These are phyloP conservation scores for Ilyonectria destructans DNA, from an alignment of 2,329 filamentous ascomycete genomes.

Conservation along the genomic window DNA sequence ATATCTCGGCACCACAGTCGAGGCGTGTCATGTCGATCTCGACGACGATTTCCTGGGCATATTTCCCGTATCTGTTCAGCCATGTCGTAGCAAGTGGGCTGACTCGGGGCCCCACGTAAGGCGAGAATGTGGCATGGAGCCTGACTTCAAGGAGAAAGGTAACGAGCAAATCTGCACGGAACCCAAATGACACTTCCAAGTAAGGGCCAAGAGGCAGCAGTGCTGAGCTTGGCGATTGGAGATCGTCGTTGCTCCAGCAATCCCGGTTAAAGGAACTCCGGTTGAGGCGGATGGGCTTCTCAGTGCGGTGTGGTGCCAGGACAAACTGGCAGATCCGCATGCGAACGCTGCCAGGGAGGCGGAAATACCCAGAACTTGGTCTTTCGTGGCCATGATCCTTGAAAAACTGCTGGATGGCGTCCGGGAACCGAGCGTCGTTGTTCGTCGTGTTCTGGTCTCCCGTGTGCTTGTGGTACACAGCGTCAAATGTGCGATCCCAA, in stretches of 20 bases:
- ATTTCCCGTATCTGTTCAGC: conserved; percentile 54
- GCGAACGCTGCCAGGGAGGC: conserved; percentile 49
- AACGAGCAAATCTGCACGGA: conserved; percentile 58
- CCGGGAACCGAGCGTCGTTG: conserved; percentile 33
- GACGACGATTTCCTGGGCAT: conserved; percentile 57
- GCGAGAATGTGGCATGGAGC: conserved; percentile 60
- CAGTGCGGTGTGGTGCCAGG: conserved; percentile 25
- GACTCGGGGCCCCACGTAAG: conserved; percentile 52
- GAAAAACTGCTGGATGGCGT: conserved; percentile 46
- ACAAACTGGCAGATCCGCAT: conserved; percentile 50
- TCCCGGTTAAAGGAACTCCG: conserved; percentile 46
- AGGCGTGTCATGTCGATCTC: conserved; percentile 61
- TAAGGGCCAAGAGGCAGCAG: conserved; percentile 48
- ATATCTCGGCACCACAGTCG: conserved; percentile 50
- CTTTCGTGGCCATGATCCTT: conserved; percentile 33
- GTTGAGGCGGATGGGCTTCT: conserved; percentile 52
- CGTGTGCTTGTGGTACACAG: conserved; percentile 52
- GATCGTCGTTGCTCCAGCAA: conserved; percentile 56
- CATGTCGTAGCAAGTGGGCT: conserved; percentile 56
- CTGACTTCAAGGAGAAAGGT: conserved; percentile 53
- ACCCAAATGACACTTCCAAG: conserved; percentile 52
- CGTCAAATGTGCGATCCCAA: conserved; percentile 57
- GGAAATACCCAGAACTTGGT: conserved; percentile 36
- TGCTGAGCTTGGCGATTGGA: conserved; percentile 50
- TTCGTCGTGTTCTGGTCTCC: conserved; percentile 19